Conservation (phyloP, 306 rosid genomes). For the Cyamopsis tetragonoloba region DNA sequence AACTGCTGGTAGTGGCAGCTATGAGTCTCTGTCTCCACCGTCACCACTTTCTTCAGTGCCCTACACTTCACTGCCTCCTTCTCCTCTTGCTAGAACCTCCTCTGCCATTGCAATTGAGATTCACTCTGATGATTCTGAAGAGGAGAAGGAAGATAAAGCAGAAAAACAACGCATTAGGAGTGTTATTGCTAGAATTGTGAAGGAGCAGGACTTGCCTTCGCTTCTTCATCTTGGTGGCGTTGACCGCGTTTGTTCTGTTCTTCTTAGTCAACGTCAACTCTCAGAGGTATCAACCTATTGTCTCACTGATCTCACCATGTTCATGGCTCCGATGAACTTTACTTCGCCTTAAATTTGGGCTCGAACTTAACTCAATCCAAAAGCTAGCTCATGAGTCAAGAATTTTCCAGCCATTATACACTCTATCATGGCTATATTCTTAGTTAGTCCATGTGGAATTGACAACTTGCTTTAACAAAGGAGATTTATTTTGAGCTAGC, state of each 20-base stretch:
- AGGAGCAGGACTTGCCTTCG: constrained; percentile 25
- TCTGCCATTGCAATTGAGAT: constrained; percentile 24
- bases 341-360: too few relatives aligned
- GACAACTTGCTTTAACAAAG: too few relatives aligned
- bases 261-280: neutral
- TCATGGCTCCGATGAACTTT: neutral
- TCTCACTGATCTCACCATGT: neutral
- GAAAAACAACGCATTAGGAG: neutral
- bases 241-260: constrained; percentile 20
- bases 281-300: constrained; percentile 31
- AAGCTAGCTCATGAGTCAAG: too few relatives aligned
- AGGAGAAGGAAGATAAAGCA: neutral
- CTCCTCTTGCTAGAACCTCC: constrained; percentile 25
- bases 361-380: too few relatives aligned
- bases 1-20: neutral
- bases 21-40: constrained; percentile 2
- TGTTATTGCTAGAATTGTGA: constrained; percentile 32
- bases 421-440: too few relatives aligned
- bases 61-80: neutral
- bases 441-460: too few relatives aligned
- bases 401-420: too few relatives aligned
- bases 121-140: neutral
- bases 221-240: constrained; percentile 34
- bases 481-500: too few relatives aligned
- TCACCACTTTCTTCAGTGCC: neutral